Evolutionary conservation across 495 filamentous ascomycete genomes (phyloP), one percentile per base, ranked within the genome.

Genomic region (Aspergillus conjunctus): DNA sequence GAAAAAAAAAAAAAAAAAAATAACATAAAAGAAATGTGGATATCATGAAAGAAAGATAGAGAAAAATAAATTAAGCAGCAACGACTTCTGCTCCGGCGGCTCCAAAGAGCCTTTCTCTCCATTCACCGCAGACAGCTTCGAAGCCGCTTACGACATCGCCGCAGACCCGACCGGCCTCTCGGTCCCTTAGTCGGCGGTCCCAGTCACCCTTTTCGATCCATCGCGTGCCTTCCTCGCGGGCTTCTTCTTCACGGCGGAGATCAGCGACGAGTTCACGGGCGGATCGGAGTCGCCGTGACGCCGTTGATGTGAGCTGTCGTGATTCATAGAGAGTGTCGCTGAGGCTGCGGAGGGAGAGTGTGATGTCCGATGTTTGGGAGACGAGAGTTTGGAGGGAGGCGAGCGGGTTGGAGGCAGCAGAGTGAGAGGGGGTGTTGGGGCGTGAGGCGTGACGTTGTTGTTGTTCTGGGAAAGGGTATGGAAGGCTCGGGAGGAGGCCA

Each of bases 321-420:
- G 86, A 88, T 87, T 97, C 96, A 73, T 98, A 93, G 20, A 98
- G 80, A 0, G 90, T 92, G 70, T 98, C 94, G n/a, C 89, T 88
- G 7, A 98, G 81, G 64, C 89, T 85, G 59, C 89, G 89, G 46
- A 98, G 87, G 2, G 91, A 88, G 55, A 87, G 81, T 32, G 91
- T 85, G 15, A 97, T 82, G 44, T 94, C 91, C 22, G 86, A 74
- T 0, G 92, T 96, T 68, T 79, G 80, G 2, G 80, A 73, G 59
- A 81, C 75, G 6, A 80, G 77, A 34, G 78, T 72, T 56, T 86
- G 79, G n/a, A 87, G 71, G 31, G 79, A 77, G 22, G 74, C 66
- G 71, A 91, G 78, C 0, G 79, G 76, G 54, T 79, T 70, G n/a
- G 71, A 58, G 52, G 71, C 30, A 26, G 71, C 22, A 22, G 64